Base-by-base conservation (phyloP, 768 basidiomycete species). In the Boletus tylopilopsis region DNA sequence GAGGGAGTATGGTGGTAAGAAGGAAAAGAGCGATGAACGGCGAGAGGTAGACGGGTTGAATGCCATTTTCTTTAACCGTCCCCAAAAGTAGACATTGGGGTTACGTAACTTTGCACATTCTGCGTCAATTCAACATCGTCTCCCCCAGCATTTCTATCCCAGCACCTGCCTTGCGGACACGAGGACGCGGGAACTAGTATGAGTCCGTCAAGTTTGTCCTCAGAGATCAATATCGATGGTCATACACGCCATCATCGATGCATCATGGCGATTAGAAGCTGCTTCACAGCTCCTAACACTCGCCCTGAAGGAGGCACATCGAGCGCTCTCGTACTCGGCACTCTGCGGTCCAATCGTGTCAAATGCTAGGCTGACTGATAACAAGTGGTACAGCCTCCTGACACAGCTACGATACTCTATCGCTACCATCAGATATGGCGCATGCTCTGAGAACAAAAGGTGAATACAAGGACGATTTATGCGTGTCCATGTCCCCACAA, bases 61-160 rank as follows among this genome's bases (percentile, higher is more conserved):
- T 43, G 38, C 33, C 50, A 59, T 63, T 68, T 59, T 62, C 48
- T 29, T 51, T 45, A 46, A 49, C 37, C 33, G 19, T 43, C 66
- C 66, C 66, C 66, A 66, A 68, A 67, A 66, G 56, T 56, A 59
- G 50, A 25, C 38, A 25, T 25, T 68, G 63, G 63, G 62, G 55
- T 67, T 69, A 67, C 65, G 63, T 69, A 67, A 59, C 8, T 43
- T 23, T 8, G 19, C 25, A 4, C 6, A 18, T 19, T n/a, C n/a
- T n/a, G n/a, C n/a, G n/a, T n/a, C n/a, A n/a, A 19, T 19, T 2
- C 11, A n/a, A 9, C 9, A 12, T 6, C n/a, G 10, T 18, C 18
- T 19, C 9, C 18, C 35, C 35, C 35, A 18, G 5, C 9, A 21
- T 36, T 36, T 36, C 12, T 30, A 30, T n/a, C n/a, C n/a, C n/a